These are phyloP conservation scores for Cardamine chenopodiifolia DNA, from an alignment of 345 rosid species.

Conservation along the genomic window DNA sequence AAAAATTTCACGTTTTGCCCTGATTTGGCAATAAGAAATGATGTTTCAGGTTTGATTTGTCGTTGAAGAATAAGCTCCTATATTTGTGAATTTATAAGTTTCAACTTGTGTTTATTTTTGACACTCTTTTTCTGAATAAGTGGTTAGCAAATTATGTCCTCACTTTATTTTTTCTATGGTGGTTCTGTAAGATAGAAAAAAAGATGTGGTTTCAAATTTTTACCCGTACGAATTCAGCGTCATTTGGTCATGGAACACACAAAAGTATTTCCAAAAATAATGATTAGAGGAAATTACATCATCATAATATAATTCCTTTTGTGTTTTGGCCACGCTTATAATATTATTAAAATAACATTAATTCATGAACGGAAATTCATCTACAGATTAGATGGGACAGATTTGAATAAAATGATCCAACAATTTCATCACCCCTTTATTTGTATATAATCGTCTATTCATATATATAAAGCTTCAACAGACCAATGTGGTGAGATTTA, in stretches of 20 bases:
- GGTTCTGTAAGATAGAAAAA: not conserved
- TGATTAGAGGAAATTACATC: not conserved
- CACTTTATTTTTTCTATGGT: not conserved
- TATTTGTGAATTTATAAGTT: slow-evolving; percentile 20
- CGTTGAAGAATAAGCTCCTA: slow-evolving; percentile 23
- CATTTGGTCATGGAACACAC: not conserved
- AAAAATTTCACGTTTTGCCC: not conserved
- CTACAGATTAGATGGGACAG: not conserved
- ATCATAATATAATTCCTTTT: not conserved
- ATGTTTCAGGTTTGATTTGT: not conserved
- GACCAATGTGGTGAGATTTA: not conserved
- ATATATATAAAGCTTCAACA: not conserved
- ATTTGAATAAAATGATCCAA: not conserved
- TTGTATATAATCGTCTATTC: no score
- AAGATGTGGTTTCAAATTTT: not conserved
- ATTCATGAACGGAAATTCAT: not conserved
- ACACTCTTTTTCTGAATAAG: slow-evolving; percentile 8
- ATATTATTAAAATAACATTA: no score
- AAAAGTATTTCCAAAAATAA: not conserved
- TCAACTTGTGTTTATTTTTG: slow-evolving; percentile 29
- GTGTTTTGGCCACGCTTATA: no score
- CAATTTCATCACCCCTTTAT: not conserved
- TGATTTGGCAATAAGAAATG: not conserved
- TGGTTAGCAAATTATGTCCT: slow-evolving; percentile 23
- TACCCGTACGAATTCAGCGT: not conserved